Base-by-base conservation (phyloP, 2,329 filamentous ascomycete genomes). In the Zymoseptoria crescenta region DNA sequence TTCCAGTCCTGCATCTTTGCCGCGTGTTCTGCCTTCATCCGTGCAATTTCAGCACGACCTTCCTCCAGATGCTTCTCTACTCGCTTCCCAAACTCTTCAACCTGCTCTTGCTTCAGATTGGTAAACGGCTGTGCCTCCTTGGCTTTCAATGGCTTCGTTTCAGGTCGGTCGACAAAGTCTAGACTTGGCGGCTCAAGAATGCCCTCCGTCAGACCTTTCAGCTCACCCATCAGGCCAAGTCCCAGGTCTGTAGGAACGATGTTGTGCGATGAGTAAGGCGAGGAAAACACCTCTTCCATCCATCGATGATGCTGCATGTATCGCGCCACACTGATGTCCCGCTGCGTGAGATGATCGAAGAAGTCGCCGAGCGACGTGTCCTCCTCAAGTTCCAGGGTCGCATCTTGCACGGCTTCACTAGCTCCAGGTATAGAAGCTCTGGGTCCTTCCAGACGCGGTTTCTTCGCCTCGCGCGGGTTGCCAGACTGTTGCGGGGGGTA, bases 241-340 rank as follows among this genome's bases (percentile, higher is more conserved):
- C 91, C 91, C 35, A 97, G 83, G 71, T 96, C 92, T 2, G 91
- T 85, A 0, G 93, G 91, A 8, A 87, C 84, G 59, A 99, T 96
- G 71, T 95, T 90, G 54, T 83, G 83, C 62, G 93, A 88, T 24
- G 88, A 82, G 71, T 96, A 96, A 0, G 92, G 91, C 1, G 93
- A 97, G 0, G 89, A 90, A 56, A 97, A 83, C 28, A 99, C 87
- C 75, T 99, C 93, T 70, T 97, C 94, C 90, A 99, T 96, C 94
- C 93, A 97, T 73, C 96, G 91, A 69, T 99, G 93, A 68, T 99
- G 95, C 71, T 96, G 91, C 72, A 87, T 87, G 73, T 96, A 99
- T 57, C 94, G 84, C 64, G 86, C 84, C 61, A 90, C 80, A 67
- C 91, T 96, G 62, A 99, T 88, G 64, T 99, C 94, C 50, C 92